Base-by-base conservation (phyloP, 176 grass and related monocot species). In the Aegilops umbellulata region DNA sequence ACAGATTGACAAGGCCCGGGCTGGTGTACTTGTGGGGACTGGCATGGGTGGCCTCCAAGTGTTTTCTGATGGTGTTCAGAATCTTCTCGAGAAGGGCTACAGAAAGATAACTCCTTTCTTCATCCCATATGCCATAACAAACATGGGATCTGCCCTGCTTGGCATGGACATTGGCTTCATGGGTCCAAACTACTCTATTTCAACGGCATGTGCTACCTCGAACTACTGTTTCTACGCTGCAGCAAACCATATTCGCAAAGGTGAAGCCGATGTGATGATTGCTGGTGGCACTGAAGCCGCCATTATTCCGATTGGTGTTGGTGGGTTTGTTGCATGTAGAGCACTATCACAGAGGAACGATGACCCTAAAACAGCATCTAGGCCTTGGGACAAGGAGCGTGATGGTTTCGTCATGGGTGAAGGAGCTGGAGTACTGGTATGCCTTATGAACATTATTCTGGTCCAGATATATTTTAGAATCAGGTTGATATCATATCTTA, bases 401-500 rank as follows among this genome's bases (percentile, higher is more conserved):
- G 97, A 99, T 95, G 97, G 97, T 74, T 99, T 99, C 76, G 97
- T 99, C 32, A 99, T 99, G 97, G 97, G 97, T 57, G 97, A 99
- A 91, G 97, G 97, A 89, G 94, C 97, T 76, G 97, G 97, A 89
- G 80, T 97, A 78, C 73, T 99, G 92, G 97, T 98, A 96, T 41
- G 62, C 44, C 34, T 25, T 55, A 80, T 17, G 61, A 26, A 70
- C 20, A 24, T 75, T 97, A 79, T 53, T 65, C 39, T 75, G 10
- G 20, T 62, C 19, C 53, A 58, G 15, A 74, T 62, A 67, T 64
- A 66, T 65, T 46, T 34, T 87, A 84, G 67, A 82, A 30, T 51
- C 31, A 76, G 42, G 36, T 13, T 65, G 41, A 61, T 62, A 31
- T 61, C 39, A 49, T 64, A 6, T 7, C 58, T 76, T 29, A 3